phyloP scores from a whole-genome alignment of 257 asterid genomes.

The Solanum rostratum region DNA sequence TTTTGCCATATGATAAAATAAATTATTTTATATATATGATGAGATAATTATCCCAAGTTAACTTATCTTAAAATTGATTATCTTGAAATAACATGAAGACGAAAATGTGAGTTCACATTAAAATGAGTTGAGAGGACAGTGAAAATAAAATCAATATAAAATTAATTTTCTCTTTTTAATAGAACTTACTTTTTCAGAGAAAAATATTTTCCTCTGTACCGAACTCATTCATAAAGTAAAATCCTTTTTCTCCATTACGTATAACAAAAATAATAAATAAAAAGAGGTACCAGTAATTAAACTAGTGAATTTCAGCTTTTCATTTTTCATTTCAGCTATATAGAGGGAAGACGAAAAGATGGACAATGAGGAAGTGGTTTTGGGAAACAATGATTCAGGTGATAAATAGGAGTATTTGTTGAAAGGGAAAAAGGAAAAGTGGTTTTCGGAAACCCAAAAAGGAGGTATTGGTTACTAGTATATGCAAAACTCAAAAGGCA shows the following conservation, averaged over 20 bases:
- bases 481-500: constrained; percentile 25
- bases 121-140: no score
- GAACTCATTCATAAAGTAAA: background rate
- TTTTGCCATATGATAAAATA: no score
- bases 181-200: no score
- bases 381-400: constrained; percentile 24
- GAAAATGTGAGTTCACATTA: no score
- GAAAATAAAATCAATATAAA: no score
- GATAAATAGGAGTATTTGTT: background rate
- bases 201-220: background rate
- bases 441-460: constrained; percentile 5
- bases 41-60: no score
- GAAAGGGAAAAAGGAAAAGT: background rate
- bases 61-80: no score
- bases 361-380: background rate
- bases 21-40: no score
- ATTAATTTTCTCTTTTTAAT: no score
- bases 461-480: constrained; percentile 25
- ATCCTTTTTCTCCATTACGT: background rate
- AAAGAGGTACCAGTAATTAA: background rate
- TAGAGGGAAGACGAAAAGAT: background rate
- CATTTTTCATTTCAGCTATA: background rate
- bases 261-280: background rate
- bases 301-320: background rate
- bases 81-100: no score